These are phyloP conservation scores for Naegleria fowleri DNA, from an alignment of 208 protist species.

Conservation along the genomic window DNA sequence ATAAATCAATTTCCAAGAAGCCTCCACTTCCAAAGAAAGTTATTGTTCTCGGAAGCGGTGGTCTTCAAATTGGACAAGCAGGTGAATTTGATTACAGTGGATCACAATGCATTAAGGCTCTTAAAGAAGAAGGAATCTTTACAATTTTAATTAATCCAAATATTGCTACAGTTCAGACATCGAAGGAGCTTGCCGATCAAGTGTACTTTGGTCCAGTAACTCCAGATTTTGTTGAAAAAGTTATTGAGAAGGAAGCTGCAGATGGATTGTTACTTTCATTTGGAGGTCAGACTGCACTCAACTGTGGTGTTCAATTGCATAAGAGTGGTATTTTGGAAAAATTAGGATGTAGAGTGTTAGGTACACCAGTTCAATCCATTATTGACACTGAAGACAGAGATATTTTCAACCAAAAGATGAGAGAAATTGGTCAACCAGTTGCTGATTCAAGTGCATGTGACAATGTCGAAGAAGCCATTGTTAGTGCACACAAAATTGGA, in stretches of 20 bases:
- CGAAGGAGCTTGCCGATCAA: constrained; percentile 86
- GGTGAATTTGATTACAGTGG: constrained; percentile 99
- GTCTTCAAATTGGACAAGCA: constrained; percentile 95
- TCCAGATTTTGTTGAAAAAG: constrained; percentile 77
- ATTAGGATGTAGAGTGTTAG: constrained; percentile 88
- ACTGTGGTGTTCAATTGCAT: constrained; percentile 92
- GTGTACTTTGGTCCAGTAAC: constrained; percentile 95
- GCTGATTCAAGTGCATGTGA: constrained; percentile 68
- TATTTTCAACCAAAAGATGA: constrained; percentile 89
- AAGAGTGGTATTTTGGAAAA: constrained; percentile 76
- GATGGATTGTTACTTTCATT: constrained; percentile 92
- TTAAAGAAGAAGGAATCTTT: constrained; percentile 93
- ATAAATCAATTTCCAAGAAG: neutral
- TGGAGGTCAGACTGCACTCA: constrained; percentile 96
- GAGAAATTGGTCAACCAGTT: constrained; percentile 87
- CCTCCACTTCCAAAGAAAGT: constrained; percentile 55
- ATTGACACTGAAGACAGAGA: constrained; percentile 93
- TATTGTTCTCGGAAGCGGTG: constrained; percentile 85
- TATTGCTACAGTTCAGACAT: constrained; percentile 96
- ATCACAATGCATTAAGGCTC: constrained; percentile 94
- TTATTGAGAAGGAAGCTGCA: constrained; percentile 87
- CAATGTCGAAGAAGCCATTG: constrained; percentile 63
- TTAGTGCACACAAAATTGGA: constrained; percentile 63
- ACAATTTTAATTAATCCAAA: constrained; percentile 98
- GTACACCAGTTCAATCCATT: constrained; percentile 88